Conservation (phyloP, 805 yeast species). For the Metschnikowia amazonensis region DNA sequence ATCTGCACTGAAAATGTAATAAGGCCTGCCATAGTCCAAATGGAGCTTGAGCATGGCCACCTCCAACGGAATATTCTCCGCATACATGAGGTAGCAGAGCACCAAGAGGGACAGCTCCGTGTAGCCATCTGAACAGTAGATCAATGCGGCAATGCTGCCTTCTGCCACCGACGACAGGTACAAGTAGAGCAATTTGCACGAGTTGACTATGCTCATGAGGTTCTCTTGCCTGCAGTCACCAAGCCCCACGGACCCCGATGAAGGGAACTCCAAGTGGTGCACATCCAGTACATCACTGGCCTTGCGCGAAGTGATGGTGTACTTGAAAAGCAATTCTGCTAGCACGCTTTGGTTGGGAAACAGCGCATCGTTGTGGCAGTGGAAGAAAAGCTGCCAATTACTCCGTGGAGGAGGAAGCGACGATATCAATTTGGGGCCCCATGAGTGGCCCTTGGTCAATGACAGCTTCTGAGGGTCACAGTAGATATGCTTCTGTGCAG, state of each 20-base stretch:
- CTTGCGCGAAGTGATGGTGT: conserved; percentile 25
- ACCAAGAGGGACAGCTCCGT: conserved; percentile 82
- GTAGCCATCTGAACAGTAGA: conserved; percentile 87
- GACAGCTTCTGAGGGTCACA: conserved; percentile 17
- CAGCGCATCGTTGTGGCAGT: conserved; percentile 56
- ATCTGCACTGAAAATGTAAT: conserved; percentile 78
- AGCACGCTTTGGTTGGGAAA: conserved; percentile 48
- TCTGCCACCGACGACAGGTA: conserved; percentile 30
- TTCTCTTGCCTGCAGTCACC: conserved; percentile 66
- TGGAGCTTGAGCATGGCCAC: conserved; percentile 69
- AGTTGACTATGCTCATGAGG: conserved; percentile 58
- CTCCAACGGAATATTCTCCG: conserved; percentile 55
- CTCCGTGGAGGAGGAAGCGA: conserved; percentile 45
- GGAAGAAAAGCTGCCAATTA: conserved; percentile 52
- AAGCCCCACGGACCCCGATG: conserved; percentile 77
- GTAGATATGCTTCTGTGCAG: conserved; percentile 5
- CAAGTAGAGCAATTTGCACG: conserved; percentile 62
- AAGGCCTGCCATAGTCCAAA: conserved; percentile 64
- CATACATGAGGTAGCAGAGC: conserved; percentile 66
- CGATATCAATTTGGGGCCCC: conserved; percentile 9
- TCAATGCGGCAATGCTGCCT: conserved; percentile 42
- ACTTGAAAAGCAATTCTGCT: conserved; percentile 31
- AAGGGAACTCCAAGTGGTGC: conserved; percentile 60
- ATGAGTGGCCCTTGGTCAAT: conserved; percentile 3
- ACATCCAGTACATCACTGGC: conserved; percentile 18